Evolutionary conservation across 495 filamentous ascomycete species (phyloP), one percentile per base, ranked within the genome.

Genomic region (Trichoderma gamsii): DNA sequence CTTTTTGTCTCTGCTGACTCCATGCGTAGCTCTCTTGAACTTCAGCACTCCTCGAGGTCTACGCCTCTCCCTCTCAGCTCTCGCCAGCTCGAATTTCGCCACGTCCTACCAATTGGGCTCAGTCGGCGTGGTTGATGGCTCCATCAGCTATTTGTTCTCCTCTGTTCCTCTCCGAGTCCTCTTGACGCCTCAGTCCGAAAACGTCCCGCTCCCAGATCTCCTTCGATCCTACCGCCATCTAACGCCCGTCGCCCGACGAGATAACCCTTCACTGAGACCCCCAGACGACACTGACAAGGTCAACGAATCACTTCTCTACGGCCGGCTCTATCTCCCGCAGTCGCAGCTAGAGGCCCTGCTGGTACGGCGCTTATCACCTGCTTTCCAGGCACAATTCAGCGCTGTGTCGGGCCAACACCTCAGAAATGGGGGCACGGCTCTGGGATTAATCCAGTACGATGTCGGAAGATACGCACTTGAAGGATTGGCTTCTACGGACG

Each of bases 401-500:
- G 90, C 91, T 63, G 93, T 96, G 25, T 96, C 92, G 66, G 90
- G 92, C 67, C 82, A 84, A 21, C 79, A 79, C n/a, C 75, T 94
- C 43, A 85, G 88, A 56, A 90, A 90, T 74, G 90, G 90, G 27
- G 91, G 90, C 32, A 90, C 89, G 3, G 75, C 88, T 66, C 82
- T 98, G 43, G 89, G 92, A 0, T 84, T 97, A 67, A 81, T 94
- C 38, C 93, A 97, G 72, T 91, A 93, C 67, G 93, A 99, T 75
- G 84, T 84, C 25, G 93, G 93, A 16, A 93, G 92, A 71, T 97
- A 93, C 78, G 91, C 88, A 72, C 87, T 91, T 7, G 95, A 99
- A 74, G 93, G 92, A 64, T 85, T 99, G 6, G 95, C 92, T 76
- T 96, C 91, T 69, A 94, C 95, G 0, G 94, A 97, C 71, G 94